Evolutionary conservation across 805 yeast species (phyloP).

Genomic region (Schizosaccharomyces japonicus): DNA sequence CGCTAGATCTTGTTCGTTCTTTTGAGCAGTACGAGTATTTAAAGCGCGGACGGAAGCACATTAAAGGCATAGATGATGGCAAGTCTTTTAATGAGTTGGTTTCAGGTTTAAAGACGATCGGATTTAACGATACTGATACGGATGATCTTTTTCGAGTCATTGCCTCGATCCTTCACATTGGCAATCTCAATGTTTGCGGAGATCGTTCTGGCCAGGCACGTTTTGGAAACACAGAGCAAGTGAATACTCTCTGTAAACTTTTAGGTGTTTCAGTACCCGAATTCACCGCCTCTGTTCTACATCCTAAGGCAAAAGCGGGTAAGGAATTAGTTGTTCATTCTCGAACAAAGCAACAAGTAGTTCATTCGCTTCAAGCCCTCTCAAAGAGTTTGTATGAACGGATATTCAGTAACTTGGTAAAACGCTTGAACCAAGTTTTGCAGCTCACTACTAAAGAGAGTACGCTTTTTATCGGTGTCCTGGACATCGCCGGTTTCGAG

Average conservation of each 20-base stretch:
- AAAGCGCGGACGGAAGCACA: slow-evolving; percentile 23
- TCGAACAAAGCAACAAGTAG: slow-evolving; percentile 56
- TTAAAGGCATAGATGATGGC: slow-evolving; percentile 57
- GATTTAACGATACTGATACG: slow-evolving; percentile 33
- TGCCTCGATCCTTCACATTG: slow-evolving; percentile 61
- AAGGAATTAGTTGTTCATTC: slow-evolving; percentile 62
- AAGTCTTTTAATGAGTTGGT: slow-evolving; percentile 37
- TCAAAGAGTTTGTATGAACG: slow-evolving; percentile 72
- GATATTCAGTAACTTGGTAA: slow-evolving; percentile 53
- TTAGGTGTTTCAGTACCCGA: slow-evolving; percentile 37
- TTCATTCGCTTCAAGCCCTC: slow-evolving; percentile 60
- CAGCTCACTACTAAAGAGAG: slow-evolving; percentile 22
- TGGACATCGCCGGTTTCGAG: slow-evolving; percentile 94
- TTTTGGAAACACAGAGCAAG: slow-evolving; percentile 28
- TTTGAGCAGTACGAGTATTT: slow-evolving; percentile 31
- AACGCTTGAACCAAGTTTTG: slow-evolving; percentile 46
- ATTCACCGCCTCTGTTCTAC: slow-evolving; percentile 36
- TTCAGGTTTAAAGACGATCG: slow-evolving; percentile 50
- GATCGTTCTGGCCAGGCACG: slow-evolving; percentile 46
- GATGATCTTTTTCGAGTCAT: slow-evolving; percentile 37
- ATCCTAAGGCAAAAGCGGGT: slow-evolving; percentile 80
- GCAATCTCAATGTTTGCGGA: slow-evolving; percentile 54
- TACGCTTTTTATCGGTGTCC: slow-evolving; percentile 47
- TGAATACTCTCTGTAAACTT: slow-evolving; percentile 30
- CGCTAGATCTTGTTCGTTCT: slow-evolving; percentile 21